Conservation (phyloP, 106 monocot species). For the Chionographis japonica region DNA sequence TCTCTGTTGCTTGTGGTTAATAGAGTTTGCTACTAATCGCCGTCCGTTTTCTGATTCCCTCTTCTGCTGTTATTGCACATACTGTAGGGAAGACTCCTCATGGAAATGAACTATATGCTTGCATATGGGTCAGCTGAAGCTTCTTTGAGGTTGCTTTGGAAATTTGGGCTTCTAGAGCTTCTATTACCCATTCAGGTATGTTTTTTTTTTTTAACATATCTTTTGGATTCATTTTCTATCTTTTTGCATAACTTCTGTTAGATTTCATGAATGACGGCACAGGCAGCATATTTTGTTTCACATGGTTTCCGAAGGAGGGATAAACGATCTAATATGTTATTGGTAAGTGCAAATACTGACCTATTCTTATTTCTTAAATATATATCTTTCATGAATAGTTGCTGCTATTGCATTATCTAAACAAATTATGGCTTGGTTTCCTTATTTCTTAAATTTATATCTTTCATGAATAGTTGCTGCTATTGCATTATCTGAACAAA, state of each 20-base stretch:
- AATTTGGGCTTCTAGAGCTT: constrained; percentile 85
- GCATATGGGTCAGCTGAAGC: constrained; percentile 90
- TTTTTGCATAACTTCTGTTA: constrained; percentile 16
- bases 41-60: not conserved
- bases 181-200: constrained; percentile 85
- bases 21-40: not conserved
- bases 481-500: too few species aligned
- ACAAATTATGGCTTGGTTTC: too few species aligned
- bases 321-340: constrained; percentile 75
- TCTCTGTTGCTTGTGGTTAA: not conserved
- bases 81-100: constrained; percentile 68
- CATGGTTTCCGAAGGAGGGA: constrained; percentile 83
- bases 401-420: too few species aligned
- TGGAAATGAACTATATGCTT: constrained; percentile 99
- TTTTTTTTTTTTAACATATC: not conserved
- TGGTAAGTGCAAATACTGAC: constrained; percentile 40
- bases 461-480: not conserved
- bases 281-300: constrained; percentile 96
- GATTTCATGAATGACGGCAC: constrained; percentile 15
- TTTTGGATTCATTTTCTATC: constrained; percentile 9
- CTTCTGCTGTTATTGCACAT: constrained; percentile 1
- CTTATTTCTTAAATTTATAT: not conserved
- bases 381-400: not conserved
- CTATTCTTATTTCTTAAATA: not conserved
- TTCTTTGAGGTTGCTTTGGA: constrained; percentile 93